Evolutionary conservation across 257 asterid genomes (phyloP), one percentile per base, ranked within the genome.

Genomic region (Nicotiana obtusifolia): DNA sequence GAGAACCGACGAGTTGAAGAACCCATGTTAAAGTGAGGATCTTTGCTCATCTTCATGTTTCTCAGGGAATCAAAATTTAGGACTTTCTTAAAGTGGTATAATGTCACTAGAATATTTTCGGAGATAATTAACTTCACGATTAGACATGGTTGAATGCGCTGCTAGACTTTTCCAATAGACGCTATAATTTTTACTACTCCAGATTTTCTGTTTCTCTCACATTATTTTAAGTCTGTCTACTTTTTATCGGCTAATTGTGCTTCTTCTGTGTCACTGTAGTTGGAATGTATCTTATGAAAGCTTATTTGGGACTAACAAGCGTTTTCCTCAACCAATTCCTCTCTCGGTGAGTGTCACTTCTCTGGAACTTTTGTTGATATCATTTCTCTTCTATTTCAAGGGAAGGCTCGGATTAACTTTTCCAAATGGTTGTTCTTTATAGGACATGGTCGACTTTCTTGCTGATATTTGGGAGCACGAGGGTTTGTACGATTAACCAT

Each of bases 401-500:
- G 19, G 31, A 59, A 60, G n/a, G 31, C 81, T 84, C 41, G 41
- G 14, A 4, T 73, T 73, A 77, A 85, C 65, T 28, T 20, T 17
- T 75, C 37, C 15, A 68, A 22, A 17, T 57, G 73, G 73, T 28
- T 64, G 37, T 75, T 66, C 77, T 37, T 81, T 57, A 66, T 88
- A 91, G 97, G 95, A 93, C 83, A 93, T 93, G 93, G 92, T 91
- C 13, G 95, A 93, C 82, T 91, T 93, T 84, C 95, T 93, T 41
- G 95, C 88, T 8, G 97, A 93, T 68, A 82, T 87, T 82, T 93
- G 95, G 95, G 97, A 93, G 85, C 93, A 89, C 82, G 97, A 93
- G 79, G 93, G 95, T 64, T 71, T 91, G 82, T 91, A 84, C 80
- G 91, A 90, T 16, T 91, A 86, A 86, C 35, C 80, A 79, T 35